Evolutionary conservation across 805 yeast species (phyloP), one percentile per base, ranked within the genome.

Genomic region (Yamadazyma ubonensis): DNA sequence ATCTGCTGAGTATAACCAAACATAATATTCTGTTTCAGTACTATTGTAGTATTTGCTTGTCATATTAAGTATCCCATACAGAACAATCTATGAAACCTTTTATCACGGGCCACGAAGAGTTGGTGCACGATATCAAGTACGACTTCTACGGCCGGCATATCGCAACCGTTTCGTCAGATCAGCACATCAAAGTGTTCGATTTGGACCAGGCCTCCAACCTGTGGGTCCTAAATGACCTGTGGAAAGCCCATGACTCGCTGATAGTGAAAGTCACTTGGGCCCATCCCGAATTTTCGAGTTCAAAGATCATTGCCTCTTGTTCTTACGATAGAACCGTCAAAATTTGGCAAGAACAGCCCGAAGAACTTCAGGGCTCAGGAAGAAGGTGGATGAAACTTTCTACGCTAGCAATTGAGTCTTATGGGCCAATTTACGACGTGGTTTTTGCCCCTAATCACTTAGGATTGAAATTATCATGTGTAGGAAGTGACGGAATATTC

Each of bases 131-230:
- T 54, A 79, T 90, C 17, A 81, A 87, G 15, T 93, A 90, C 61
- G 96, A 93, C 61, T 91, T 84, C 63, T 91, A 91, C 57, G 98
- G 99, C 1, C 79, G 81, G 39, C 86, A 89, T 45, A 70, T 93
- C 41, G 99, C 98, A 2, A 91, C 97, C 0, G 90, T 95, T 44
- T 87, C 96, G 3, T 86, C 95, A 0, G 99, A 93, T 63, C 96
- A 90, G 54, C 95, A 87, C 54, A 76, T 93, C 46, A 87, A 88
- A 54, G 90, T 93, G 22, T 93, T 89, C 58, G 91, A 86, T 56
- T 67, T 84, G 23, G 86, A 83, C 50, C 62, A 79, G 11, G 65
- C 73, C 19, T 73, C 83, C 1, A 77, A 75, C n/a, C 73, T 79
- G 14, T 93, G 98, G 98, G 76, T 77, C 14, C 63, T 86, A 41